Conservation (phyloP, 2,329 filamentous ascomycete species). For the Botrytis deweyae region DNA sequence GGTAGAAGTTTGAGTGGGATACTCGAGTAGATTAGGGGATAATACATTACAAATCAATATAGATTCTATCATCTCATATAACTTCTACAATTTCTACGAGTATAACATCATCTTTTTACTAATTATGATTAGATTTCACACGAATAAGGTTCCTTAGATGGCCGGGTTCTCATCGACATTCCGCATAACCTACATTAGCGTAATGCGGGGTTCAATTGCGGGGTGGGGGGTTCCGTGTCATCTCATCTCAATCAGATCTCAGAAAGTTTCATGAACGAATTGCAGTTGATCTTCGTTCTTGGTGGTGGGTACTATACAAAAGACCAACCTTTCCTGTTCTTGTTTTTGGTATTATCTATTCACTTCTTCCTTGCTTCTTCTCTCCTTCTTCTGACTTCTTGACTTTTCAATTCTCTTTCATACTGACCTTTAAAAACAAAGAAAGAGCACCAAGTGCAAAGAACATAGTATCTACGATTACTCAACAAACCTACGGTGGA, state of each 20-base stretch:
- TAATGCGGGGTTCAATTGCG: conserved; percentile 14
- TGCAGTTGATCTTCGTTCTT: background rate
- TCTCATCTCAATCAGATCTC: background rate
- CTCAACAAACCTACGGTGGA: no score
- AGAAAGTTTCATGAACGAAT: background rate
- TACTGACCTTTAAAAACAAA: background rate
- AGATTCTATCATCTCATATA: background rate
- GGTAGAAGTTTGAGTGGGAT: conserved; percentile 23
- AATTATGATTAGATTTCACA: background rate
- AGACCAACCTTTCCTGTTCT: background rate
- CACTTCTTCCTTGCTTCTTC: background rate
- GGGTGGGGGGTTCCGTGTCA: background rate
- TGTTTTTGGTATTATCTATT: background rate
- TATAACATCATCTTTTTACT: background rate
- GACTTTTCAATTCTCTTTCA: background rate
- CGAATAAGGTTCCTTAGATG: conserved; percentile 2
- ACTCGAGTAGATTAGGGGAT: background rate
- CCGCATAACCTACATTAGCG: conserved; percentile 7
- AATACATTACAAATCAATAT: background rate
- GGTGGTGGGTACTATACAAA: background rate
- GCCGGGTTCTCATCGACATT: background rate
- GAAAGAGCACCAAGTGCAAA: background rate
- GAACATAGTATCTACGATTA: background rate
- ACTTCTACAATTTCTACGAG: background rate
- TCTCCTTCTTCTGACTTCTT: background rate